Base-by-base conservation (phyloP, 1,284 basidiomycete genomes). In the Sporisorium graminicola region DNA sequence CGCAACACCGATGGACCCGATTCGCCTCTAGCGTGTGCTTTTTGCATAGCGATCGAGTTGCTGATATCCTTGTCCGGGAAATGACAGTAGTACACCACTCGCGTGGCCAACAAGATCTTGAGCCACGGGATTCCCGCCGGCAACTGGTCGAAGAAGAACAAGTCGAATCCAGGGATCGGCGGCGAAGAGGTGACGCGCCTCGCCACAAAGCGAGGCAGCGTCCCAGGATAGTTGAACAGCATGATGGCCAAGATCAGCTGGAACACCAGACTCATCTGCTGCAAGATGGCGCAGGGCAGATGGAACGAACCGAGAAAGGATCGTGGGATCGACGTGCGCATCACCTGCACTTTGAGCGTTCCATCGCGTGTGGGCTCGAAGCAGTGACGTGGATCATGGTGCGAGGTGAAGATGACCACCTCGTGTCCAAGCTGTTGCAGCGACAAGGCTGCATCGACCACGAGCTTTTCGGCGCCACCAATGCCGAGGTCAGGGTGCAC, bases 81-180 rank as follows among this genome's bases (percentile, higher is more conserved):
- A 86, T 99, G 96, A 81, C 95, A 97, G 86, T 99, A 99, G 87
- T 98, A 99, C 18, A 99, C 91, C 26, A 97, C 92, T 1, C 93
- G 90, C 12, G 90, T 93, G 13, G 88, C 88, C 3, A 89, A 90
- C 12, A 93, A 84, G 57, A 88, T 85, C 14, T 93, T 90, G 1
- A 99, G 88, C 70, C 96, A 88, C 0, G 96, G 96, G 20, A 98
- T 89, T 68, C 92, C 94, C 2, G 94, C 94, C 1, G 94, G 94
- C 22, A 98, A 90, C 85, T 98, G 96, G 87, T 99, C 97, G 18
- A 98, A 92, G 68, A 99, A 91, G 87, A 92, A 95, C 29, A 98
- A 90, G 83, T 99, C 96, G 59, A 85, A 87, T 0, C 79, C 62
- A 42, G 78, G 58, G 24, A 54, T 42, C 29, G 80, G 83, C 92